Evolutionary conservation across 208 protist species (phyloP).

Genomic region (Crithidia fasciculata): DNA sequence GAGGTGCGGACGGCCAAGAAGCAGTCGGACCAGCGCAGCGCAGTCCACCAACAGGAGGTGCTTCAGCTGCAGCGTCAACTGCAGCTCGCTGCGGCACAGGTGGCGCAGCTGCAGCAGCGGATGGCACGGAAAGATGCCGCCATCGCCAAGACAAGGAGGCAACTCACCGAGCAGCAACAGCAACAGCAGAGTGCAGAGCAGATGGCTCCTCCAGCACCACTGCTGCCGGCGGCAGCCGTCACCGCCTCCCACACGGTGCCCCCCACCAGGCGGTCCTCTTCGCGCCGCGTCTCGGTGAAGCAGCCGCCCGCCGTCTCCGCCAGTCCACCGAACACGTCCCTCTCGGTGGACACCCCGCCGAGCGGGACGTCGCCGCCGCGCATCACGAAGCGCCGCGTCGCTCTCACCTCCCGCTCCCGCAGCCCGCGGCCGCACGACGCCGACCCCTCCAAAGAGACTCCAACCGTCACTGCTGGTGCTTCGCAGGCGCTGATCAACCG

Average conservation of each 20-base stretch:
- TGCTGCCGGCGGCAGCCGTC: background rate
- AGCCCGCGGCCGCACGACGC: background rate
- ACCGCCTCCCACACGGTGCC: conserved; percentile 1
- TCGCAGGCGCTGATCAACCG: conserved; percentile 53
- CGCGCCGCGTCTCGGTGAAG: conserved; percentile 13
- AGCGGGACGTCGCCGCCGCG: conserved; percentile 2
- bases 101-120: conserved; percentile 27
- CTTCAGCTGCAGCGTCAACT: conserved; percentile 54
- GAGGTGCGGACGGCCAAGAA: conserved; percentile 43
- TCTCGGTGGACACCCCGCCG: conserved; percentile 6
- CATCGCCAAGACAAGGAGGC: conserved; percentile 28
- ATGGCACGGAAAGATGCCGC: conserved; percentile 19
- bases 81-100: conserved; percentile 37
- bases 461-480: no score
- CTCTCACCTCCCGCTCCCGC: background rate
- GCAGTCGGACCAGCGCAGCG: conserved; percentile 33
- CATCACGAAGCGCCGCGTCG: conserved; percentile 6
- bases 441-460: background rate
- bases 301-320: conserved; percentile 1
- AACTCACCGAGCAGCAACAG: conserved; percentile 37
- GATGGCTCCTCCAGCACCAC: background rate
- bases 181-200: background rate
- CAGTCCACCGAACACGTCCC: background rate
- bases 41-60: conserved; percentile 58
- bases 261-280: conserved; percentile 2